phyloP scores from a whole-genome alignment of 2,329 filamentous ascomycete species.

The Coleophoma eucalyptorum region DNA sequence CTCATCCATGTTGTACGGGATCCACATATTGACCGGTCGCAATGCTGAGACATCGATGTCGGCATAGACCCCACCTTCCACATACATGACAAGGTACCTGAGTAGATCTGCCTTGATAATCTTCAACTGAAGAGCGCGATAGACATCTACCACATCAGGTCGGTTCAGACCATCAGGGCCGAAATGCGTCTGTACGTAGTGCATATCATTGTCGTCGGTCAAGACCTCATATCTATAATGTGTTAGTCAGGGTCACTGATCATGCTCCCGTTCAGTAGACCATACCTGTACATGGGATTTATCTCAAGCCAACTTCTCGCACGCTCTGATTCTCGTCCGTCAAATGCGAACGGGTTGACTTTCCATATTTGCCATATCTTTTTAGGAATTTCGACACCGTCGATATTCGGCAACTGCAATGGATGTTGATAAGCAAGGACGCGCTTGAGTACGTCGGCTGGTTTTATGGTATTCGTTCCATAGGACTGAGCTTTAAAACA shows the following conservation, averaged over 20 bases:
- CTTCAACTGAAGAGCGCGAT: conserved; percentile 52
- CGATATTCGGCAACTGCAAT: conserved; percentile 12
- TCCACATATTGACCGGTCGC: conserved; percentile 47
- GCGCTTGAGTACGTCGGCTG: conserved; percentile 5
- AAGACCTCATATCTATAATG: conserved; percentile 26
- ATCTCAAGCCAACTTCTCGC: conserved; percentile 60
- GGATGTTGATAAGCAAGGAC: conserved; percentile 19
- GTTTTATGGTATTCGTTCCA: neutral
- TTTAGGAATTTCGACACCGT: conserved; percentile 40
- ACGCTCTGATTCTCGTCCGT: conserved; percentile 52
- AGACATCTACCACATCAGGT: conserved; percentile 60
- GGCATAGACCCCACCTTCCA: conserved; percentile 57
- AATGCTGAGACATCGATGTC: conserved; percentile 56
- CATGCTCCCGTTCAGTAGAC: conserved; percentile 49
- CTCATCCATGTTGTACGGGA: conserved; percentile 58
- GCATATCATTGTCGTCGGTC: conserved; percentile 60
- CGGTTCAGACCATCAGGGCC: conserved; percentile 64
- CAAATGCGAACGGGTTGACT: conserved; percentile 59
- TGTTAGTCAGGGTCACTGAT: neutral
- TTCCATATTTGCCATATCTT: conserved; percentile 78
- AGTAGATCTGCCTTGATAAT: conserved; percentile 65
- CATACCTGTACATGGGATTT: conserved; percentile 54
- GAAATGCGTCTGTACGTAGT: conserved; percentile 63
- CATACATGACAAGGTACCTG: conserved; percentile 63
- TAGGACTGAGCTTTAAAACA: no score